A percentile compares a stretch with the other conserved stretches of the same genome.
These are phyloP conservation scores for Plantago elongata DNA, from an alignment of 257 asterid genomes.

Conservation along the genomic window DNA sequence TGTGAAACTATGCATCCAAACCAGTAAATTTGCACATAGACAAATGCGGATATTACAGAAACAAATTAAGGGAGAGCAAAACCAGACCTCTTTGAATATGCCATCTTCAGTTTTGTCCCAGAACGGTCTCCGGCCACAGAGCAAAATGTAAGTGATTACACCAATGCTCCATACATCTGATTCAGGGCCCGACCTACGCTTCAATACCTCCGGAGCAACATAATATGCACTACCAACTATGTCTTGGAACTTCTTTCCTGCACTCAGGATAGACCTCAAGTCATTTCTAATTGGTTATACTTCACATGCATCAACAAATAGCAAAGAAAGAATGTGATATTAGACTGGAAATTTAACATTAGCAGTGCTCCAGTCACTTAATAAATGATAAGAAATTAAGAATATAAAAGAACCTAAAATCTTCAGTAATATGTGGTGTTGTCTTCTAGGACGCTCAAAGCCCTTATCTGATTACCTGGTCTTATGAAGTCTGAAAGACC, in stretches of 20 bases:
- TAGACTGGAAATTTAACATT: conserved; percentile 5
- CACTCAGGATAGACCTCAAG: conserved; percentile 12
- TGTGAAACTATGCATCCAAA: not conserved
- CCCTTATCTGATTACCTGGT: conserved; percentile 58
- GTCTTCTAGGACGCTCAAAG: conserved; percentile 3
- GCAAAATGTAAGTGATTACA: conserved; percentile 91
- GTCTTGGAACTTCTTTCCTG: conserved; percentile 88
- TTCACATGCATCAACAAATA: not conserved
- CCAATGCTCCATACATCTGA: conserved; percentile 99
- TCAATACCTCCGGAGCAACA: conserved; percentile 98
- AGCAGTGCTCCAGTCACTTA: conserved; percentile 2
- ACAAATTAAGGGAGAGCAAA: not conserved
- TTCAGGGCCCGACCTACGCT: conserved; percentile 95
- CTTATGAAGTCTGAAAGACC: conserved; percentile 96
- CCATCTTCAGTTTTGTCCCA: conserved; percentile 99
- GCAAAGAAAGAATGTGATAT: not conserved
- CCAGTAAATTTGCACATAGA: not conserved
- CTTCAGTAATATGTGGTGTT: not conserved
- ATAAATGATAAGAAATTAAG: not conserved
- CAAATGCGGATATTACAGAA: not conserved
- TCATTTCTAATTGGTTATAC: not conserved
- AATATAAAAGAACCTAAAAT: not conserved
- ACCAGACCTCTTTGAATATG: conserved; percentile 85
- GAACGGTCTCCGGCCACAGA: conserved; percentile 95
- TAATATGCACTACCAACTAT: conserved; percentile 99